A percentile compares a stretch with the other conserved stretches of the same genome.
Evolutionary conservation across 805 yeast species (phyloP).

Genomic region (Candida rishiriensis): DNA sequence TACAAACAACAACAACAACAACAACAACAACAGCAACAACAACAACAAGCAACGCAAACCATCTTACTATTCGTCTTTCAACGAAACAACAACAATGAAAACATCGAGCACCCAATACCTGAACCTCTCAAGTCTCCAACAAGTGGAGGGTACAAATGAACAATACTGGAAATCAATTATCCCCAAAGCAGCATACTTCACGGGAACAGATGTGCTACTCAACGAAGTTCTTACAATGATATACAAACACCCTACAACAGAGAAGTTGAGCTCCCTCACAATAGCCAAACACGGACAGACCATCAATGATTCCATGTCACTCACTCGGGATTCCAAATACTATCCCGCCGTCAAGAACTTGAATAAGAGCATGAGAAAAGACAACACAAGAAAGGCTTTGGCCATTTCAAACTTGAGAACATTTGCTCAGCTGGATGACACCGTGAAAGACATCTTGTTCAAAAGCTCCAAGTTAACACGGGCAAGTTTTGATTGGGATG

Average conservation of each 20-base stretch:
- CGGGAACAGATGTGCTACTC: slow-evolving; percentile 43
- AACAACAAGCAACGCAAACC: slow-evolving; percentile 6
- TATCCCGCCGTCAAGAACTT: slow-evolving; percentile 78
- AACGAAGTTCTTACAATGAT: slow-evolving; percentile 48
- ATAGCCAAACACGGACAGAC: slow-evolving; percentile 66
- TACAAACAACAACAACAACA: neutral
- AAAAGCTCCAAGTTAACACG: slow-evolving; percentile 17
- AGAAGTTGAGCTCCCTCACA: slow-evolving; percentile 48
- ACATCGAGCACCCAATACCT: slow-evolving; percentile 16
- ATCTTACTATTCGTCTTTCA: slow-evolving; percentile 16
- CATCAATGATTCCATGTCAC: slow-evolving; percentile 51
- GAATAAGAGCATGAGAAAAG: slow-evolving; percentile 38
- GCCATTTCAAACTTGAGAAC: slow-evolving; percentile 72
- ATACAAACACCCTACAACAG: slow-evolving; percentile 42
- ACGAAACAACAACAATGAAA: slow-evolving; percentile 17
- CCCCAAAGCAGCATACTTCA: slow-evolving; percentile 47
- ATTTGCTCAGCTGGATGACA: slow-evolving; percentile 50
- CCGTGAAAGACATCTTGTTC: slow-evolving; percentile 12
- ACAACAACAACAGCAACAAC: neutral
- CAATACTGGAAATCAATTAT: slow-evolving; percentile 39
- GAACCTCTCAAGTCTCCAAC: neutral
- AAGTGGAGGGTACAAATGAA: slow-evolving; percentile 16
- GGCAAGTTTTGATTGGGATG: slow-evolving; percentile 55
- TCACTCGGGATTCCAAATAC: slow-evolving; percentile 59
- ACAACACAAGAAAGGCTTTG: slow-evolving; percentile 66